Percentiles rank a stretch among this genome's conserved stretches.
Evolutionary conservation across 176 grass and related monocot species (phyloP).

Genomic region (Aechmea fasciata): DNA sequence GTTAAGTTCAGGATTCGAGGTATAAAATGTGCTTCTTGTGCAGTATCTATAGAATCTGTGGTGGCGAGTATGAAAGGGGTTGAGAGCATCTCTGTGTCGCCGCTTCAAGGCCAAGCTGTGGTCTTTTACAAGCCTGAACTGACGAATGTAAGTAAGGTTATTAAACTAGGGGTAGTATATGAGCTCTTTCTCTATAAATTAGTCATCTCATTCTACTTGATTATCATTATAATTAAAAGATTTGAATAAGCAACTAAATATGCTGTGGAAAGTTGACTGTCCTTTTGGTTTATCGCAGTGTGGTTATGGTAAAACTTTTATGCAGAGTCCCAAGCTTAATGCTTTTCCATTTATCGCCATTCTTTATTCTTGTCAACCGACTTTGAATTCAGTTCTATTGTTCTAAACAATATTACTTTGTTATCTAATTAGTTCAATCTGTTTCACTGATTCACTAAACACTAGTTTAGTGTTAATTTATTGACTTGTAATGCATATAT

Average conservation of each 20-base stretch:
- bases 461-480: constrained; percentile 4
- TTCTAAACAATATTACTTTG: background rate
- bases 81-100: constrained; percentile 65
- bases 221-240: background rate
- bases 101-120: constrained; percentile 55
- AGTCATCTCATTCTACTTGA: background rate
- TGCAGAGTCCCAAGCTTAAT: too few relatives aligned
- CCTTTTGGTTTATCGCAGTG: background rate
- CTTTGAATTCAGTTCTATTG: too few relatives aligned
- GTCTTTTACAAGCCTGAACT: constrained; percentile 58
- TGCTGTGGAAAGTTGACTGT: background rate
- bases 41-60: constrained; percentile 58
- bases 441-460: background rate
- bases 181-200: background rate
- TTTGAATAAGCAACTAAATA: background rate
- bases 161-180: background rate
- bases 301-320: too few relatives aligned
- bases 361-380: too few relatives aligned
- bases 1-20: constrained; percentile 54
- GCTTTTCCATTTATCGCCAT: too few relatives aligned
- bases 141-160: constrained; percentile 52
- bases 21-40: constrained; percentile 72
- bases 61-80: constrained; percentile 61
- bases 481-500: too few relatives aligned
- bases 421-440: background rate